A percentile compares a stretch with the other conserved stretches of the same genome.
phyloP scores from a whole-genome alignment of 2,329 filamentous ascomycete genomes.

The Lachnellula cervina region DNA sequence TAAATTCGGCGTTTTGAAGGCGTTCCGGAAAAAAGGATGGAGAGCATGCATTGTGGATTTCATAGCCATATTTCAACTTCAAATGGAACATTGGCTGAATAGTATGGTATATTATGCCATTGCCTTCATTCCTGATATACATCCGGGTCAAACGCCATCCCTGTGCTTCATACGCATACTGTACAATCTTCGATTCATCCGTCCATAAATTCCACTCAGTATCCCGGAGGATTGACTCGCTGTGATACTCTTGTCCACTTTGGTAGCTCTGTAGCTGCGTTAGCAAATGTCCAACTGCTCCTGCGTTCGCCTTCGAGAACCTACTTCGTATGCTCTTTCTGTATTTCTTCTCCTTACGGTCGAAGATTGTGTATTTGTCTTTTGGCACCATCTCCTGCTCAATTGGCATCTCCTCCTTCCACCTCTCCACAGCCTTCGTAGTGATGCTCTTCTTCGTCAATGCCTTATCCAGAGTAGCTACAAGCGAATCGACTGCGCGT shows the following conservation, averaged over 20 bases:
- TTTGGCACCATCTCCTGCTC: constrained; percentile 92
- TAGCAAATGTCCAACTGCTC: constrained; percentile 1
- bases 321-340: constrained; percentile 96
- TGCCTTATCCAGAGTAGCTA: constrained; percentile 75
- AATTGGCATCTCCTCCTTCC: constrained; percentile 93
- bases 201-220: constrained; percentile 42
- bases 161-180: constrained; percentile 21
- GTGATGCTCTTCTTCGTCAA: constrained; percentile 68
- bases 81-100: not conserved
- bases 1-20: constrained; percentile 15
- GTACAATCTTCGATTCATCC: constrained; percentile 16
- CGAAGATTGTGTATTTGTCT: constrained; percentile 98
- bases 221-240: constrained; percentile 89
- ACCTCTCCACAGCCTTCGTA: constrained; percentile 74
- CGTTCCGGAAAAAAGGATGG: constrained; percentile 21
- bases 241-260: constrained; percentile 97
- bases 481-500: constrained; percentile 79
- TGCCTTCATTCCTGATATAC: constrained; percentile 24
- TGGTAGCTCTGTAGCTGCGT: constrained; percentile 56
- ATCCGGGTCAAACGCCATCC: constrained; percentile 25
- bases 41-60: constrained; percentile 9
- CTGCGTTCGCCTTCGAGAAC: constrained; percentile 30
- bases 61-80: not conserved
- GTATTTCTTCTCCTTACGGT: constrained; percentile 91
- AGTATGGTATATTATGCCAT: constrained; percentile 10